phyloP scores from a whole-genome alignment of 805 yeast species.

The Suhomyces sp. region DNA sequence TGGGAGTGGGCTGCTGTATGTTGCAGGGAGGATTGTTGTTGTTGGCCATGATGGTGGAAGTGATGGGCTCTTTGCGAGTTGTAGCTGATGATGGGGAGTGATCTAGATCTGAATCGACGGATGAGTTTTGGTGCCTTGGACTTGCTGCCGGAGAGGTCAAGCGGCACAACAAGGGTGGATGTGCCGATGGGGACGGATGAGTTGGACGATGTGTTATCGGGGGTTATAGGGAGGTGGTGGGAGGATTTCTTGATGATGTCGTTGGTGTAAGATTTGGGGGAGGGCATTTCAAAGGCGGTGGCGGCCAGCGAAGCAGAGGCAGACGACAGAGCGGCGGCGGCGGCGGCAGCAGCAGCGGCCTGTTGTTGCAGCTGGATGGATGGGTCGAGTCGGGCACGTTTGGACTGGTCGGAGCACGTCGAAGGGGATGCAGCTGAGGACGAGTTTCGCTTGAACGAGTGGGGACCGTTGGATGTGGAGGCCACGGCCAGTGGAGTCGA shows the following conservation, averaged over 20 bases:
- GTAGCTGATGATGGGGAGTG: slow-evolving; percentile 44
- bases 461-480: slow-evolving; percentile 7
- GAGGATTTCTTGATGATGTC: slow-evolving; percentile 9
- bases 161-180: not conserved
- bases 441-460: slow-evolving; percentile 17
- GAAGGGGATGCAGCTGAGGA: slow-evolving; percentile 15
- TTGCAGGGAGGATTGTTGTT: slow-evolving; percentile 6
- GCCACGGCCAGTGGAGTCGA: slow-evolving; percentile 7
- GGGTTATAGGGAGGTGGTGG: slow-evolving; percentile 6
- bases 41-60: slow-evolving; percentile 17
- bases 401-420: slow-evolving; percentile 14
- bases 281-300: slow-evolving; percentile 11
- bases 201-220: slow-evolving; percentile 4
- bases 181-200: slow-evolving; percentile 5
- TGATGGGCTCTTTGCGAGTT: slow-evolving; percentile 18
- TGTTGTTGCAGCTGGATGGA: slow-evolving; percentile 7
- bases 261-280: slow-evolving; percentile 10
- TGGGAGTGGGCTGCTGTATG: slow-evolving; percentile 7
- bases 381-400: slow-evolving; percentile 22
- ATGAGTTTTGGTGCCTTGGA: slow-evolving; percentile 34
- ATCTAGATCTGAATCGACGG: slow-evolving; percentile 37
- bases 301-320: slow-evolving; percentile 8
- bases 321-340: slow-evolving; percentile 16
- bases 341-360: slow-evolving; percentile 11
- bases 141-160: slow-evolving; percentile 3